Evolutionary conservation across 306 rosid genomes (phyloP).

Genomic region (Elaeagnus macrophylla): DNA sequence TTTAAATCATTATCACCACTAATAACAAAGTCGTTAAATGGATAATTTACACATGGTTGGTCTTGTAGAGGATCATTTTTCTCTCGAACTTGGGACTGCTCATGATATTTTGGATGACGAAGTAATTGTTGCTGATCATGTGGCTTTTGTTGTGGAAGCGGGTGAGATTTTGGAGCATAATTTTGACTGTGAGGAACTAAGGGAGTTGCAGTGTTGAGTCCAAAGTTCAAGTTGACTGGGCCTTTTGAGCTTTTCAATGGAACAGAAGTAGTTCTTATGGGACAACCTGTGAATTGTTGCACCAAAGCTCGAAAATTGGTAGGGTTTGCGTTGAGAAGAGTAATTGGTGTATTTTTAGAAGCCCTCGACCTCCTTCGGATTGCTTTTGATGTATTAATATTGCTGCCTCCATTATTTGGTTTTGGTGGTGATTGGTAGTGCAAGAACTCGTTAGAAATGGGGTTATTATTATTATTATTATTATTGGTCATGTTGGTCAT

Average conservation of each 20-base stretch:
- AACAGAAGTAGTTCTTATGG: slow-evolving; percentile 17
- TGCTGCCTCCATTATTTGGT: not conserved
- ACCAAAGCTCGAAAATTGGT: slow-evolving; percentile 66
- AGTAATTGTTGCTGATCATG: too few species aligned
- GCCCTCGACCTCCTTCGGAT: slow-evolving; percentile 51
- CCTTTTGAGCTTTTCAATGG: slow-evolving; percentile 48
- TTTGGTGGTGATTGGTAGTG: not conserved
- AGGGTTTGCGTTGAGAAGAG: slow-evolving; percentile 60
- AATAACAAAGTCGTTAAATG: too few species aligned
- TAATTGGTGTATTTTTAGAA: slow-evolving; percentile 58
- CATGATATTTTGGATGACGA: too few species aligned
- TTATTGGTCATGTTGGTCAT: too few species aligned
- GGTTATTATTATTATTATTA: too few species aligned
- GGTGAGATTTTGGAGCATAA: too few species aligned
- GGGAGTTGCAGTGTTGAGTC: slow-evolving; percentile 18
- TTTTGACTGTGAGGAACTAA: too few species aligned
- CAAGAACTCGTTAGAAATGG: not conserved
- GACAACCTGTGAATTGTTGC: slow-evolving; percentile 77
- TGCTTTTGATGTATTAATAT: slow-evolving; percentile 32
- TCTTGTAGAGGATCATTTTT: too few species aligned
- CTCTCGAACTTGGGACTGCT: too few species aligned
- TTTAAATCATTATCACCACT: too few species aligned
- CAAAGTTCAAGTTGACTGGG: slow-evolving; percentile 60
- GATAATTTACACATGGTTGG: too few species aligned
- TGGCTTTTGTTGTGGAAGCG: too few species aligned